Conservation (phyloP, 352 stramenopile genomes). For the Pythium grandisporangium region DNA sequence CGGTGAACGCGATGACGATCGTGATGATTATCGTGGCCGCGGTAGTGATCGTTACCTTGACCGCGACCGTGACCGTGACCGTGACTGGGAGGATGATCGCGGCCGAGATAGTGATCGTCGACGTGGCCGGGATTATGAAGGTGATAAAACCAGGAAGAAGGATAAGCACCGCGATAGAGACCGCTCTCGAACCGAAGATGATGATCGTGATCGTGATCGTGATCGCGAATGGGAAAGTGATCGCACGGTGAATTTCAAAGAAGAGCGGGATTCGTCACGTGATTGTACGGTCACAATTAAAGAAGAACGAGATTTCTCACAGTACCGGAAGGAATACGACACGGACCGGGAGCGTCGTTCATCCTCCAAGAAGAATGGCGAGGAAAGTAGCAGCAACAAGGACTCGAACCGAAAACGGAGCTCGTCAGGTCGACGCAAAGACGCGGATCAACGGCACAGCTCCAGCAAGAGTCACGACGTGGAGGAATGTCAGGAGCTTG, state of each 20-base stretch:
- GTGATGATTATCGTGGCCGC: conserved; percentile 6
- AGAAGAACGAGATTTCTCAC: too few relatives aligned
- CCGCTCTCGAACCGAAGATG: conserved; percentile 4
- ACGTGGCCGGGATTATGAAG: not conserved
- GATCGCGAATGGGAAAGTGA: conserved; percentile 6
- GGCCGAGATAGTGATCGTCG: conserved; percentile 1
- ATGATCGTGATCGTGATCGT: conserved; percentile 19
- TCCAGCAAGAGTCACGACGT: too few relatives aligned
- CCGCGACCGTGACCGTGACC: conserved; percentile 6
- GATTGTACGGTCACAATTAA: too few relatives aligned
- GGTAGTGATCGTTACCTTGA: conserved; percentile 4
- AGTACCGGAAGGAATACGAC: too few relatives aligned
- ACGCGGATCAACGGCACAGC: too few relatives aligned
- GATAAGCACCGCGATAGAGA: conserved; percentile 10
- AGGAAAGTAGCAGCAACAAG: too few relatives aligned
- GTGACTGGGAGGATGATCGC: conserved; percentile 1
- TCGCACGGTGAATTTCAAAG: too few relatives aligned
- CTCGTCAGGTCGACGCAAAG: too few relatives aligned
- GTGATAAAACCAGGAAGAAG: conserved; percentile 1
- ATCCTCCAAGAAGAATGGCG: too few relatives aligned
- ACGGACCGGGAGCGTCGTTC: too few relatives aligned
- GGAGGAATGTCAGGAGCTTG: conserved; percentile 19
- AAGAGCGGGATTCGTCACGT: too few relatives aligned
- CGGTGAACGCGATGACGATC: conserved; percentile 5
- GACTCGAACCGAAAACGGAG: too few relatives aligned